These are phyloP conservation scores for Lipomyces spencermartinsiae DNA, from an alignment of 805 yeast genomes.

Conservation along the genomic window DNA sequence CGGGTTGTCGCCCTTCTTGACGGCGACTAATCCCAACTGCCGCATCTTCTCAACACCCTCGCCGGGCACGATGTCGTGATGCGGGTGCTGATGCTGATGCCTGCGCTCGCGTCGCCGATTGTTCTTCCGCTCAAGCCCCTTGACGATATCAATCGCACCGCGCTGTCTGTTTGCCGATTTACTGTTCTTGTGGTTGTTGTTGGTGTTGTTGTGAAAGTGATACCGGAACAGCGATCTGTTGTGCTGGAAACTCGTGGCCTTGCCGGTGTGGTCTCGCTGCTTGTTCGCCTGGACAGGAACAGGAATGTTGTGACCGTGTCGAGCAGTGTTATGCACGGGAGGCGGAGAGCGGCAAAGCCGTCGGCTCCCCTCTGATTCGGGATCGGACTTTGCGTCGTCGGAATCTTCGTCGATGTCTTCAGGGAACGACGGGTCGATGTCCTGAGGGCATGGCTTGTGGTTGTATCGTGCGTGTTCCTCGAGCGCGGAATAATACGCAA, in stretches of 20 bases:
- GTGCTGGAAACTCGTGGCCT: slow-evolving; percentile 27
- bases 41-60: slow-evolving; percentile 41
- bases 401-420: slow-evolving; percentile 36
- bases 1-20: slow-evolving; percentile 31
- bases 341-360: slow-evolving; percentile 16
- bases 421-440: slow-evolving; percentile 42
- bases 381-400: slow-evolving; percentile 11
- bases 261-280: not conserved
- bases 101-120: slow-evolving; percentile 29
- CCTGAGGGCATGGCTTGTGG: slow-evolving; percentile 38
- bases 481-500: slow-evolving; percentile 38
- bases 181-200: not conserved
- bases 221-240: slow-evolving; percentile 5
- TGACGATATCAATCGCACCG: slow-evolving; percentile 39
- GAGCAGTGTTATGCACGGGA: not conserved
- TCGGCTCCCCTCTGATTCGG: slow-evolving; percentile 13
- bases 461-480: slow-evolving; percentile 27
- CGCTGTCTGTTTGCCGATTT: slow-evolving; percentile 9
- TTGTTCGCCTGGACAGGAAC: not conserved
- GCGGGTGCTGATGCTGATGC: slow-evolving; percentile 22
- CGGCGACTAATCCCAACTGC: slow-evolving; percentile 38
- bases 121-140: slow-evolving; percentile 37
- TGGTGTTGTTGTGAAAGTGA: slow-evolving; percentile 1
- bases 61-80: slow-evolving; percentile 34
- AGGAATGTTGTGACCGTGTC: not conserved